Conservation (phyloP, 176 grass and related monocot genomes). For the Chloris gayana region DNA sequence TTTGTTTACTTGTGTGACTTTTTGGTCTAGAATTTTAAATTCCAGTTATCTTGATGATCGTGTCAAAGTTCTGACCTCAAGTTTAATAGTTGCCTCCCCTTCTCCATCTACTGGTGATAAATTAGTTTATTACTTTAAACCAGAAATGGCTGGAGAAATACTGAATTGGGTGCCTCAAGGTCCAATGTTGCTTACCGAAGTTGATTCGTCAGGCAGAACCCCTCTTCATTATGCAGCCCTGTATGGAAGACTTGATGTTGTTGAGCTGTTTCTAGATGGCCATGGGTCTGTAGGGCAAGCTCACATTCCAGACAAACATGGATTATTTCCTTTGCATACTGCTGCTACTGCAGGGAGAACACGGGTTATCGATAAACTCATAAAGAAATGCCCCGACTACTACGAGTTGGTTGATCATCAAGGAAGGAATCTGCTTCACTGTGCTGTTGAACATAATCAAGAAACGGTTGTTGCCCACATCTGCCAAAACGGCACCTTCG, state of each 20-base stretch:
- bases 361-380: slow-evolving; percentile 2
- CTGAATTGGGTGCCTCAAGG: neutral
- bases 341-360: slow-evolving; percentile 1
- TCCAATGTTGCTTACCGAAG: neutral
- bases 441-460: neutral
- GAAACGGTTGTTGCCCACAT: neutral
- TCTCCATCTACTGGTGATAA: no score
- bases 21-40: no score
- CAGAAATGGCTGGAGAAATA: slow-evolving; percentile 29
- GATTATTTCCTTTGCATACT: slow-evolving; percentile 40
- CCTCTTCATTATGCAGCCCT: slow-evolving; percentile 45
- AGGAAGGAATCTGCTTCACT: slow-evolving; percentile 52
- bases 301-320: slow-evolving; percentile 22
- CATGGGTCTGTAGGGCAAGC: neutral
- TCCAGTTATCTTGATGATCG: no score
- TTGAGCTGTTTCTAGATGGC: slow-evolving; percentile 9
- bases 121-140: neutral
- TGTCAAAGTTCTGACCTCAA: no score
- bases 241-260: neutral
- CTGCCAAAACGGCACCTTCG: neutral
- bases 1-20: no score
- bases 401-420: slow-evolving; percentile 18
- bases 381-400: neutral
- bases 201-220: slow-evolving; percentile 40
- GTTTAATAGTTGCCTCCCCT: no score